Percentiles rank a stretch among this genome's conserved stretches.
Conservation (phyloP, 2,329 filamentous ascomycete genomes). For the Fusarium mundagurra region DNA sequence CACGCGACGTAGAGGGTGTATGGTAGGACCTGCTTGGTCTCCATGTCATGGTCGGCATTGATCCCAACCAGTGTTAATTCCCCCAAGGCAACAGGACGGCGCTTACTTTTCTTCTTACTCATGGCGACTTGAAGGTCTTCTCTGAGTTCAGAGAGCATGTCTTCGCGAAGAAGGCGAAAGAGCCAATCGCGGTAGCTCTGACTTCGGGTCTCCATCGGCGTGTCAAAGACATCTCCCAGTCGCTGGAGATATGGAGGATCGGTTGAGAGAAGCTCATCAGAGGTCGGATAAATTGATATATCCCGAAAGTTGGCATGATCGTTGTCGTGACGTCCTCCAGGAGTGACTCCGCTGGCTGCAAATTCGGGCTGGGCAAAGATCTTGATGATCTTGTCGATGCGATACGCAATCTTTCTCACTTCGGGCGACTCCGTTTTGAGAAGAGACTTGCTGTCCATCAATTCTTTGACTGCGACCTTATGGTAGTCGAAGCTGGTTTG, state of each 20-base stretch:
- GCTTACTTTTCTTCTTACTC: constrained; percentile 58
- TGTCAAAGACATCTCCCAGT: constrained; percentile 59
- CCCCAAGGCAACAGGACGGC: constrained; percentile 51
- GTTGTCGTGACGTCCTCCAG: constrained; percentile 79
- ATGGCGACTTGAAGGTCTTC: constrained; percentile 65
- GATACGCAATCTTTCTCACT: constrained; percentile 45
- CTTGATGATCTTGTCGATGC: constrained; percentile 52
- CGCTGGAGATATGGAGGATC: constrained; percentile 65
- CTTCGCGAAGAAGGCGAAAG: constrained; percentile 76
- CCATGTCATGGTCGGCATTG: constrained; percentile 45
- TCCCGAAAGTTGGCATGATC: constrained; percentile 70
- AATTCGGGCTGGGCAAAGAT: constrained; percentile 19
- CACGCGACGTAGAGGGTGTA: constrained; percentile 54
- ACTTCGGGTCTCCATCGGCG: constrained; percentile 49
- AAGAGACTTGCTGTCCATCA: constrained; percentile 41
- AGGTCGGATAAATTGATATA: constrained; percentile 72
- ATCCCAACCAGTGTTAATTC: constrained; percentile 52
- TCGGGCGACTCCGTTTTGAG: constrained; percentile 38
- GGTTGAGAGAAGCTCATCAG: constrained; percentile 68
- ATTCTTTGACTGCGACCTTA: constrained; percentile 30
- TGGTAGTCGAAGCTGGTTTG: constrained; percentile 27
- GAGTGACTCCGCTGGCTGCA: constrained; percentile 36
- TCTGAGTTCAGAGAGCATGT: constrained; percentile 73
- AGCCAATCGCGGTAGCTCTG: constrained; percentile 72
- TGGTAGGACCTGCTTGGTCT: constrained; percentile 34